A percentile compares a stretch with the other conserved stretches of the same genome.
Evolutionary conservation across 31 red algal species (phyloP).

Genomic region (Porphyra umbilicalis): DNA sequence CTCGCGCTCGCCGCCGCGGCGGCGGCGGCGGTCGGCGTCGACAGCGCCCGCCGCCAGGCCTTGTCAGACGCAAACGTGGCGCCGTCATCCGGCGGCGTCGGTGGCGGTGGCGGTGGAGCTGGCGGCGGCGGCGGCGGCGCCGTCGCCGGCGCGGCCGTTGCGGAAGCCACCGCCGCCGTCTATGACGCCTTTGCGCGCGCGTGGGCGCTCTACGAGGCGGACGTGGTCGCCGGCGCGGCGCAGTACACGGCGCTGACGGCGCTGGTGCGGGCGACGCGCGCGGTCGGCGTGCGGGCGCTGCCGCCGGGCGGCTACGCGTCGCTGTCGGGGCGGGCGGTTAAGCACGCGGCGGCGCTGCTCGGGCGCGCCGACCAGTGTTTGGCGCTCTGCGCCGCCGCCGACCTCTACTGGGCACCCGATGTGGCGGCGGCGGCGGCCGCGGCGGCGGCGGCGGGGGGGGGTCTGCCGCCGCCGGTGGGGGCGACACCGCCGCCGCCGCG

Average conservation of each 20-base stretch:
- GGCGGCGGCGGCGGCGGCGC: not conserved
- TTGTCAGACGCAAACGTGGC: no score
- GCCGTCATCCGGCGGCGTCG: no score
- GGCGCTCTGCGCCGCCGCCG: slow-evolving; percentile 35
- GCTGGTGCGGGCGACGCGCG: slow-evolving; percentile 29
- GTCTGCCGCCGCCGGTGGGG: not conserved
- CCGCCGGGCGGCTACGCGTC: slow-evolving; percentile 41
- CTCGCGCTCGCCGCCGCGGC: not conserved
- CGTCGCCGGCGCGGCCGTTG: not conserved
- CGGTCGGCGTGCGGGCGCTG: slow-evolving; percentile 16
- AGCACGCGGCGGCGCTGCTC: slow-evolving; percentile 57
- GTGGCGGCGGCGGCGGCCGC: not conserved
- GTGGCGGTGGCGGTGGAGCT: not conserved
- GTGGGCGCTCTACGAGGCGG: slow-evolving; percentile 47
- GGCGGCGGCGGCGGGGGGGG: not conserved
- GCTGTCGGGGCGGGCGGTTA: slow-evolving; percentile 43
- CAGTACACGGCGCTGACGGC: slow-evolving; percentile 47
- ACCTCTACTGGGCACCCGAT: slow-evolving; percentile 17
- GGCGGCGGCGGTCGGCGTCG: not conserved
- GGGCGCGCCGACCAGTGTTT: slow-evolving; percentile 79
- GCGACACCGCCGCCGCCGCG: not conserved
- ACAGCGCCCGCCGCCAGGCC: not conserved
- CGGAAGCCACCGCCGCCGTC: slow-evolving; percentile 6
- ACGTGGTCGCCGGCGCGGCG: slow-evolving; percentile 27
- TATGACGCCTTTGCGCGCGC: slow-evolving; percentile 65